Percentiles rank a stretch among this genome's conserved stretches.
Conservation (phyloP, 2,329 filamentous ascomycete genomes). For the Microdochium nivale region DNA sequence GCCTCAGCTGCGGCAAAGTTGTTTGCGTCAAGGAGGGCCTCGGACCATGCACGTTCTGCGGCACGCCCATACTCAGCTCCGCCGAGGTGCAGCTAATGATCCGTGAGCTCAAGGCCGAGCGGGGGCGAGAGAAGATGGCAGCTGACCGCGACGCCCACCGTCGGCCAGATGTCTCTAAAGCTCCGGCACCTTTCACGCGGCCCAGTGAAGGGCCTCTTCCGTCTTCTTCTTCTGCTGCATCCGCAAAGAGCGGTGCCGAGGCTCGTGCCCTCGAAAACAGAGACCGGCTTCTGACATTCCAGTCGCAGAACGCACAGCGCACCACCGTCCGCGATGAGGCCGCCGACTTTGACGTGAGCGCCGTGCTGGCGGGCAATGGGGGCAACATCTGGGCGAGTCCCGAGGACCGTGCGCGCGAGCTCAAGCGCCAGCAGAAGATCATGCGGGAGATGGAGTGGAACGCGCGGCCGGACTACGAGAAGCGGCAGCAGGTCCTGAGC, state of each 20-base stretch:
- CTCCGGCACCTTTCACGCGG: conserved; percentile 50
- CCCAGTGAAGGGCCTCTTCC: conserved; percentile 24
- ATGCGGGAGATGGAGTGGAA: conserved; percentile 83
- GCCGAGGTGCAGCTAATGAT: conserved; percentile 81
- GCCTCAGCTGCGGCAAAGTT: conserved; percentile 85
- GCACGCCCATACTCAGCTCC: conserved; percentile 59
- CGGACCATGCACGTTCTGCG: conserved; percentile 89
- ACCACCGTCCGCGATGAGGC: conserved; percentile 86
- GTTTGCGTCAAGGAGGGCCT: conserved; percentile 91
- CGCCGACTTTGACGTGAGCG: conserved; percentile 47
- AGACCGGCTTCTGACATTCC: conserved; percentile 72
- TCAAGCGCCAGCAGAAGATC: conserved; percentile 79
- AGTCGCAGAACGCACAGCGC: conserved; percentile 75
- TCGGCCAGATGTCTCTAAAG: conserved; percentile 54
- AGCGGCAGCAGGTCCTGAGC: conserved; percentile 73
- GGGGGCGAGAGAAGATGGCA: conserved; percentile 78
- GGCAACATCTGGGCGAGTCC: conserved; percentile 79
- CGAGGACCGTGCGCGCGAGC: conserved; percentile 69
- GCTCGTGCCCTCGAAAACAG: conserved; percentile 67
- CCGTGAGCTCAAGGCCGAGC: conserved; percentile 71
- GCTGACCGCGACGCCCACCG: conserved; percentile 65
- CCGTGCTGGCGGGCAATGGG: conserved; percentile 27
- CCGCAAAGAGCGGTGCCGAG: conserved; percentile 46
- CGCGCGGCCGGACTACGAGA: conserved; percentile 79
- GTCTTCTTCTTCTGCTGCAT: conserved; percentile 13